Conservation (phyloP, 345 rosid species). For the Euphorbia tirucalli region DNA sequence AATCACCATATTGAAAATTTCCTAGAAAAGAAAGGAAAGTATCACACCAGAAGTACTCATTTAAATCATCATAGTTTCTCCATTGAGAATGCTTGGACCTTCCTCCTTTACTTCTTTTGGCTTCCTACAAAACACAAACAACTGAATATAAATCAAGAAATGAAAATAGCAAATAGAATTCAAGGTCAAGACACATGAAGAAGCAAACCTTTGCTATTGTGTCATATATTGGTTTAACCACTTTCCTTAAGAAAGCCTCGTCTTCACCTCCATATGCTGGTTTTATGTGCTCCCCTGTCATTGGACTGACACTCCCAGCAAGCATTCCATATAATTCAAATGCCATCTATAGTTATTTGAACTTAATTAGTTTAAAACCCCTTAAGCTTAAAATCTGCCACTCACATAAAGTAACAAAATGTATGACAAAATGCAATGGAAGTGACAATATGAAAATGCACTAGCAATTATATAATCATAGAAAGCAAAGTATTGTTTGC, state of each 20-base stretch:
- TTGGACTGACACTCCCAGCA: conserved; percentile 65
- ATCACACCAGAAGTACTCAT: conserved; percentile 90
- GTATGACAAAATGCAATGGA: not conserved
- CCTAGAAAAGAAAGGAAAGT: not conserved
- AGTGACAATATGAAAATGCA: not conserved
- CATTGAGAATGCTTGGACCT: conserved; percentile 97
- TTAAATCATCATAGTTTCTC: conserved; percentile 99
- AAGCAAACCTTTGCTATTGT: conserved; percentile 47
- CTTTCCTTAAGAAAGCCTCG: conserved; percentile 65
- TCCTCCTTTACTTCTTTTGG: conserved; percentile 72
- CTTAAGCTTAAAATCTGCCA: not conserved
- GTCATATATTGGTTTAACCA: conserved; percentile 58
- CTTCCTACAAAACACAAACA: conserved; percentile 51
- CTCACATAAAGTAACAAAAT: not conserved
- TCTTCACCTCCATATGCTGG: conserved; percentile 69
- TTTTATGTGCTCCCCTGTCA: conserved; percentile 60
- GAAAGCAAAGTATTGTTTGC: not conserved
- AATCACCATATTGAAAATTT: not conserved
- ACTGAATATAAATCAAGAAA: not conserved
- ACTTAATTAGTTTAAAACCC: not conserved
- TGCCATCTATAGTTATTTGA: conserved; percentile 31
- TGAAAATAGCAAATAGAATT: not conserved
- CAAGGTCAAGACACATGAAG: conserved; percentile 14
- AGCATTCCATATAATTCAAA: conserved; percentile 52
- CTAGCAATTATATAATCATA: not conserved